Conservation (phyloP, 2,329 filamentous ascomycete genomes). For the Aureobasidium sp. region DNA sequence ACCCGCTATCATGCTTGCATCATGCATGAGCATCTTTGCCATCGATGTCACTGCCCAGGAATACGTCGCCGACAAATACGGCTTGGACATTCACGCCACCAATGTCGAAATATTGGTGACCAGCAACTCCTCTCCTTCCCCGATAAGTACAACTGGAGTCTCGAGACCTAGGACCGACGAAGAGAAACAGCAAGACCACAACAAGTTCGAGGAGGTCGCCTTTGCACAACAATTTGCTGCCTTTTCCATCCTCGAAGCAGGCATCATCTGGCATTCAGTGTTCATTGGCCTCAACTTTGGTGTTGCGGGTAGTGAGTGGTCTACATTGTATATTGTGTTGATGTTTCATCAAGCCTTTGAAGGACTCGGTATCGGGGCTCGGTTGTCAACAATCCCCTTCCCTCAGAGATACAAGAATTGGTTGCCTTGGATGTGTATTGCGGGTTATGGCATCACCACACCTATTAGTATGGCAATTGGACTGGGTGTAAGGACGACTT, state of each 20-base stretch:
- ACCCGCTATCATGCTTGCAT: conserved; percentile 41
- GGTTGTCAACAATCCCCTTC: conserved; percentile 71
- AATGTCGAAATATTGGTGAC: not conserved
- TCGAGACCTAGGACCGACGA: not conserved
- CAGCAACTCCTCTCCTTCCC: not conserved
- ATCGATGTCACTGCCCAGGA: conserved; percentile 43
- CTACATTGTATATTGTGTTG: conserved; percentile 53
- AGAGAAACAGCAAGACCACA: not conserved
- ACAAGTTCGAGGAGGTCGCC: not conserved
- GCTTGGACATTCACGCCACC: conserved; percentile 12
- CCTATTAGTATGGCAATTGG: conserved; percentile 80
- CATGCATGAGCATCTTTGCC: conserved; percentile 42
- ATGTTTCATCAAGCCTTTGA: conserved; percentile 94
- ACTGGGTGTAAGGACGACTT: conserved; percentile 60
- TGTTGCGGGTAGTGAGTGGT: conserved; percentile 52
- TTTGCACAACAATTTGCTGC: conserved; percentile 58
- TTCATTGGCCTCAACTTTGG: conserved; percentile 24
- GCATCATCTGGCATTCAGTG: conserved; percentile 70
- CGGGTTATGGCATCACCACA: conserved; percentile 68
- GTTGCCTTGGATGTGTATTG: conserved; percentile 67
- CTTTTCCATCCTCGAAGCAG: conserved; percentile 90
- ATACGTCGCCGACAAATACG: conserved; percentile 42
- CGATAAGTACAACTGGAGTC: accelerated
- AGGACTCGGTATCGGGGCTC: conserved; percentile 80
- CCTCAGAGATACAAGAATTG: conserved; percentile 53